Evolutionary conservation across 1,284 basidiomycete species (phyloP).

Genomic region (Mycosarcoma maydis): DNA sequence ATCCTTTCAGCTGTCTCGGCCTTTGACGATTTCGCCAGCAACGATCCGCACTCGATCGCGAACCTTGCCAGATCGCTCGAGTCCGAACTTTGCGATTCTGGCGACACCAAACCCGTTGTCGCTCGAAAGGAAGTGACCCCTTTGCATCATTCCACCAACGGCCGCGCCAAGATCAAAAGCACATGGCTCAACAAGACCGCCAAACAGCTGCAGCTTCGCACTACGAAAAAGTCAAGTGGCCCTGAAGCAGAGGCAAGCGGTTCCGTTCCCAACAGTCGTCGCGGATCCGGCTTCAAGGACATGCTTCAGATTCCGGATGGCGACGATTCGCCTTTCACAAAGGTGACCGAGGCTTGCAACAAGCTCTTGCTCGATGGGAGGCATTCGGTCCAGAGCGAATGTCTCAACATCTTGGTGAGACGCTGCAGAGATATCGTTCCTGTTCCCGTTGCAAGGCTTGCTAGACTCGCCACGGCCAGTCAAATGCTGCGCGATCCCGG

Average conservation of each 20-base stretch:
- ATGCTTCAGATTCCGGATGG: neutral
- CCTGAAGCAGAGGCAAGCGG: constrained; percentile 4
- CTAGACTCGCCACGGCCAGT: constrained; percentile 41
- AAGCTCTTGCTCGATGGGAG: constrained; percentile 15
- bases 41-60: neutral
- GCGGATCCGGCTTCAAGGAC: constrained; percentile 18
- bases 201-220: constrained; percentile 46
- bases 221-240: constrained; percentile 21
- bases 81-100: constrained; percentile 12
- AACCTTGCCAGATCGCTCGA: constrained; percentile 25
- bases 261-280: constrained; percentile 4
- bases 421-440: constrained; percentile 64
- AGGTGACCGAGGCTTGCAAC: constrained; percentile 32
- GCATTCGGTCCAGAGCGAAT: constrained; percentile 46
- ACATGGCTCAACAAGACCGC: constrained; percentile 60
- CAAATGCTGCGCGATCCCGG: constrained; percentile 19
- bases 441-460: constrained; percentile 62
- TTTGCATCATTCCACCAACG: neutral
- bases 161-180: constrained; percentile 21
- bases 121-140: neutral
- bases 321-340: constrained; percentile 23
- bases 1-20: constrained; percentile 27
- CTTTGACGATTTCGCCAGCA: constrained; percentile 6
- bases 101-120: neutral
- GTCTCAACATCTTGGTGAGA: constrained; percentile 47